Evolutionary conservation across 208 protist species (phyloP).

Genomic region (Acanthamoeba royreba): DNA sequence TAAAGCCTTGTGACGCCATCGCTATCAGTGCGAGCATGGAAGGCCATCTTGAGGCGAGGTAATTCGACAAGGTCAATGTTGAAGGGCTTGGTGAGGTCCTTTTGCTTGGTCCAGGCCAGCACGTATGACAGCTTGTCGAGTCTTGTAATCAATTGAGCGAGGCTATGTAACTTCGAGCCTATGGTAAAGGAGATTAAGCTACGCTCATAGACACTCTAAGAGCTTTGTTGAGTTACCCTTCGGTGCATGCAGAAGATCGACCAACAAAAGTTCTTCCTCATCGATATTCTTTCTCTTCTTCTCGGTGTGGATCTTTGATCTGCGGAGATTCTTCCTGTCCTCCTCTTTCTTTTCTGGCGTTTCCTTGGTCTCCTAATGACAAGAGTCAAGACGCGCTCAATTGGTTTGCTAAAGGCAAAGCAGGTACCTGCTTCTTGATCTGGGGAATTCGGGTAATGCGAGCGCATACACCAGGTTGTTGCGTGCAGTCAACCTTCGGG

Average conservation of each 20-base stretch:
- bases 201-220: no score
- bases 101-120: conserved; percentile 78
- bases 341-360: not conserved
- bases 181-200: no score
- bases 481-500: not conserved
- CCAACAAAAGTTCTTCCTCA: conserved; percentile 59
- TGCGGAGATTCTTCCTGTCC: not conserved
- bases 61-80: conserved; percentile 83
- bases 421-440: not conserved
- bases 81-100: not conserved
- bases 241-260: conserved; percentile 72
- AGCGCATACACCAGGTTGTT: not conserved
- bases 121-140: conserved; percentile 88
- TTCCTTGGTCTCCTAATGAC: conserved; percentile 10
- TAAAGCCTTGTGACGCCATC: conserved; percentile 73
- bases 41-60: conserved; percentile 85
- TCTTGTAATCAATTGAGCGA: conserved; percentile 69
- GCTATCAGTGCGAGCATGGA: conserved; percentile 75
- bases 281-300: conserved; percentile 22
- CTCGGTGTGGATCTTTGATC: not conserved
- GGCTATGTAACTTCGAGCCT: conserved; percentile 29
- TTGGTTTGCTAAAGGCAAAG: no score
- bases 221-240: no score
- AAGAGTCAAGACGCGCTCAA: no score
- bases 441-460: not conserved